Base-by-base conservation (phyloP, 2,329 filamentous ascomycete genomes). In the Colletotrichum navitas region DNA sequence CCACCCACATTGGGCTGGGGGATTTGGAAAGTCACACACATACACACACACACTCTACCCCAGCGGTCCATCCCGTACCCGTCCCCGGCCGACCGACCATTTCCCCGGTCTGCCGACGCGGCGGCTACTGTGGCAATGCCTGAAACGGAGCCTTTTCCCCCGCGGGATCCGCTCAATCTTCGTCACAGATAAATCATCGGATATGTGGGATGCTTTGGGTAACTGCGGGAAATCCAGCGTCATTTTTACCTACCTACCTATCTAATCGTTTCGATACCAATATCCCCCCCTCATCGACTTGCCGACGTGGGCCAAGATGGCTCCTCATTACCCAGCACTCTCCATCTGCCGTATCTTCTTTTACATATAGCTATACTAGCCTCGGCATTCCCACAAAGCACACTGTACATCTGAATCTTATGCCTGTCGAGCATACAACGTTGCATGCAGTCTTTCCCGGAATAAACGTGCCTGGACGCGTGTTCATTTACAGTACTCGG, bases 41-140 rank as follows among this genome's bases (percentile, higher is more conserved):
- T 16, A 41, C 14, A 41, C 39, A 41, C 2, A 43, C 41, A 11
- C 18, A 45, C 8, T 43, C 8, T 43, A 36, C 36, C 68, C 36
- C 64, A 71, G 29, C 68, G 68, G 68, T 47, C 59, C 59, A 71
- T 32, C 68, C 65, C 68, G 68, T 71, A 52, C 55, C 58, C 60
- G 47, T 67, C 56, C 68, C 63, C 68, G 60, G 32, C 60, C 34
- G 60, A 63, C 60, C 60, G 68, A 71, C 21, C 32, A 64, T 67
- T 67, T 62, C 41, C 56, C 63, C 68, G 68, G 49, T 56, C 58
- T 63, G 52, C 64, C 68, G 68, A 63, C 45, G 52, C 43, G 52
- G 58, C 64, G 36, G 45, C 36, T 36, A 26, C 64, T 59, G 59
- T 54, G 52, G 24, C 65, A 59, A 52, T 59, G n/a, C 64, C 64